phyloP scores from a whole-genome alignment of 345 rosid species.

The Odontarrhena argentea region DNA sequence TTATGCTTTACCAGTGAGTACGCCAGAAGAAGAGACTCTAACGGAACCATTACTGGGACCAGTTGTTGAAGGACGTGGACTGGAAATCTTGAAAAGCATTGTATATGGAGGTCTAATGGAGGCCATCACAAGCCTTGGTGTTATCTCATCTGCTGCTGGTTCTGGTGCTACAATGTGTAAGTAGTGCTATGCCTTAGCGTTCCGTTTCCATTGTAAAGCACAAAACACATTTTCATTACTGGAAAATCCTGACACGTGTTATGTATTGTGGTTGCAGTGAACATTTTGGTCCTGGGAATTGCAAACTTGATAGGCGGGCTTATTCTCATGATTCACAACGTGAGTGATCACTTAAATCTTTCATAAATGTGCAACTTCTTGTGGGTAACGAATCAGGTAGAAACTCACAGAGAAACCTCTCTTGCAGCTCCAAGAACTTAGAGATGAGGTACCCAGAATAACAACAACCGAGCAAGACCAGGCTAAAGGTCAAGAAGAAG shows the following conservation, averaged over 20 bases:
- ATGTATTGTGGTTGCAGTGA: slow-evolving; percentile 60
- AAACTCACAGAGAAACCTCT: slow-evolving; percentile 3
- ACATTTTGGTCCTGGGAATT: slow-evolving; percentile 70
- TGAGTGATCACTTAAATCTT: slow-evolving; percentile 44
- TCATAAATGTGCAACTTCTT: too few relatives aligned
- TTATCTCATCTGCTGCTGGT: slow-evolving; percentile 89
- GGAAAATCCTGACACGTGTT: not conserved
- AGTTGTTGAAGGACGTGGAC: slow-evolving; percentile 36
- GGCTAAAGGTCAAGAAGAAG: slow-evolving; percentile 41
- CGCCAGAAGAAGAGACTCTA: slow-evolving; percentile 31
- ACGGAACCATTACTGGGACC: slow-evolving; percentile 24
- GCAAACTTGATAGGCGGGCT: slow-evolving; percentile 86
- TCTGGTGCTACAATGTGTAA: slow-evolving; percentile 74
- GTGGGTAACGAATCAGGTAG: not conserved
- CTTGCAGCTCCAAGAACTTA: slow-evolving; percentile 48
- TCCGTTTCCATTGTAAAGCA: slow-evolving; percentile 13
- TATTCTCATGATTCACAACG: slow-evolving; percentile 58
- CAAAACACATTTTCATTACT: not conserved
- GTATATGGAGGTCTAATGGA: slow-evolving; percentile 86
- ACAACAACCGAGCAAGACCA: slow-evolving; percentile 34
- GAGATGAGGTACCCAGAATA: slow-evolving; percentile 56
- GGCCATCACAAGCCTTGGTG: slow-evolving; percentile 72
- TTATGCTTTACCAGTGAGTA: slow-evolving; percentile 22
- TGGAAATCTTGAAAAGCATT: slow-evolving; percentile 78
- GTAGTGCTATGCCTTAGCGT: slow-evolving; percentile 18